These are phyloP conservation scores for Starmerella sirachaensis DNA, from an alignment of 805 yeast species.

Conservation along the genomic window DNA sequence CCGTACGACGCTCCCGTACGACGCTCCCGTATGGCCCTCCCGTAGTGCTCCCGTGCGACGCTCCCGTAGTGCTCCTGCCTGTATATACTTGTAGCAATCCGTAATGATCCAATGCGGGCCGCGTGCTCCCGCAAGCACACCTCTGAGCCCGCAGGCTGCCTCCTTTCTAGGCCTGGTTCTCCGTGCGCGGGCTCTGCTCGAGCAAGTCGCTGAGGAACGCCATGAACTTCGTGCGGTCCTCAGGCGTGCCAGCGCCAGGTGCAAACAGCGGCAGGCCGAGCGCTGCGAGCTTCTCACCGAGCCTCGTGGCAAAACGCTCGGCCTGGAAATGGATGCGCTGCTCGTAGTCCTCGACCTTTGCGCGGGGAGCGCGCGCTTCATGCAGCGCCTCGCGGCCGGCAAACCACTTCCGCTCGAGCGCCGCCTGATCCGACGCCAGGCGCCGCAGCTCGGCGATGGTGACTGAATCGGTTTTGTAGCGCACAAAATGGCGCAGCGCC, in stretches of 20 bases:
- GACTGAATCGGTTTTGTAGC: conserved; percentile 1
- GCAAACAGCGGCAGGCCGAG: conserved; percentile 7
- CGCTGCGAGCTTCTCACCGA: conserved; percentile 5
- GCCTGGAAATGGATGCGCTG: conserved; percentile 9
- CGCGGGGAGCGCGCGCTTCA: conserved; percentile 7
- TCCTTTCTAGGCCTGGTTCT: background rate
- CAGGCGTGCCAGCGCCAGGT: background rate
- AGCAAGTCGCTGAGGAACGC: conserved; percentile 6
- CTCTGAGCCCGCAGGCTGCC: too few relatives aligned
- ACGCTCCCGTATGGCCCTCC: too few relatives aligned
- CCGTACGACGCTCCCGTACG: too few relatives aligned
- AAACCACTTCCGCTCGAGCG: conserved; percentile 8
- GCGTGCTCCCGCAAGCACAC: too few relatives aligned
- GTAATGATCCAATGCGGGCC: too few relatives aligned
- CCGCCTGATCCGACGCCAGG: background rate
- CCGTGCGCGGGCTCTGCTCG: background rate
- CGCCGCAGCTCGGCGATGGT: conserved; percentile 1
- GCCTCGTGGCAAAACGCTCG: conserved; percentile 1
- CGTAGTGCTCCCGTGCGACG: too few relatives aligned
- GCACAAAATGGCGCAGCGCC: conserved; percentile 12
- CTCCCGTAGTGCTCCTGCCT: too few relatives aligned
- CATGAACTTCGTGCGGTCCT: conserved; percentile 8
- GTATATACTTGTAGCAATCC: too few relatives aligned
- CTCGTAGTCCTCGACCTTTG: conserved; percentile 9
- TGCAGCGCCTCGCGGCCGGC: conserved; percentile 6